Evolutionary conservation across 495 filamentous ascomycete genomes (phyloP).

Genomic region (Hypoxylon lenormandii): DNA sequence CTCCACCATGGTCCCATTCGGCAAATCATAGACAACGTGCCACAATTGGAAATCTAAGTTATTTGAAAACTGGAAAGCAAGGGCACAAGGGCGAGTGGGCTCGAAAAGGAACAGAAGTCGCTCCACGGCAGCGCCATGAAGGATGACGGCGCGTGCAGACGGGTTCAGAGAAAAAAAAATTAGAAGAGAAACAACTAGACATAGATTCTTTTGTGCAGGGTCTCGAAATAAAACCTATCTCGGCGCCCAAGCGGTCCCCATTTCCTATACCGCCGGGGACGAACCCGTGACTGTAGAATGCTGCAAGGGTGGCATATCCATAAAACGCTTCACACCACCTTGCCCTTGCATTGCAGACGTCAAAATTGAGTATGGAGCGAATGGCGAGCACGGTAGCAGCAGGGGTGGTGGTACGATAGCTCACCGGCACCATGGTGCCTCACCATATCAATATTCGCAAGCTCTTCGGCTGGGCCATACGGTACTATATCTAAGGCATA

Average conservation of each 20-base stretch:
- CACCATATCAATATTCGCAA: neutral
- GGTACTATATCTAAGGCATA: too few relatives aligned
- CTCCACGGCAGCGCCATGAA: neutral
- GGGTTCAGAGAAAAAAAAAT: neutral
- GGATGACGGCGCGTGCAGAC: neutral
- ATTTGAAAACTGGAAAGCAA: neutral
- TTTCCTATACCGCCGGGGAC: slow-evolving; percentile 2
- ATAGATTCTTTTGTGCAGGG: neutral
- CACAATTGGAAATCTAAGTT: neutral
- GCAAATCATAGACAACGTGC: neutral
- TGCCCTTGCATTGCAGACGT: slow-evolving; percentile 10
- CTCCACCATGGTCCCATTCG: neutral
- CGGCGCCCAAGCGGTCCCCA: neutral
- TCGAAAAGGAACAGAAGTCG: neutral
- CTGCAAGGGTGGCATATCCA: neutral
- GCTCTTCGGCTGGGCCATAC: too few relatives aligned
- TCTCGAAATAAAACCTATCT: neutral
- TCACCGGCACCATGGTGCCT: neutral
- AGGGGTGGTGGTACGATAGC: neutral
- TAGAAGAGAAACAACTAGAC: neutral
- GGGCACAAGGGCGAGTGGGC: neutral
- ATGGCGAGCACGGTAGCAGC: neutral
- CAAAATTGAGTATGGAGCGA: neutral
- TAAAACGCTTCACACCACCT: slow-evolving; percentile 2
- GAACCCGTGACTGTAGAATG: neutral